Base-by-base conservation (phyloP, 805 yeast species). In the Diddensiella transvaalensis region DNA sequence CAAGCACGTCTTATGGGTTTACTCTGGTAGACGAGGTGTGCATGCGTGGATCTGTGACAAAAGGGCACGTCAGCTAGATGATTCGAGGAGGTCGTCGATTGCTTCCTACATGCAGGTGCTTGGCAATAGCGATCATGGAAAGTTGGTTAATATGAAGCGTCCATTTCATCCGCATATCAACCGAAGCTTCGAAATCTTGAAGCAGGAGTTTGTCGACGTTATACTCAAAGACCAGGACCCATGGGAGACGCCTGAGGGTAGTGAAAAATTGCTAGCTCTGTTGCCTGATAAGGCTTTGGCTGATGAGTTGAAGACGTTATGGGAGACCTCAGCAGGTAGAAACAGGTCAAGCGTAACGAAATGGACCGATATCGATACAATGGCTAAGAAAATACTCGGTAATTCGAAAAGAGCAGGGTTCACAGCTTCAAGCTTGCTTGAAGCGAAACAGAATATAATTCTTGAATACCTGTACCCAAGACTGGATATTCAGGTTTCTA, bases 1-100 rank as follows among this genome's bases (percentile, higher is more conserved):
- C 65, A 70, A 80, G 51, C 83, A 87, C 65, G 72, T 88, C 62
- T 73, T 93, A 43, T 93, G 98, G 98, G 96, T 91, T 3, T 93
- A 87, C 62, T 88, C 96, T 0, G 99, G 99, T 41, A 85, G 99
- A 74, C 86, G 99, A 77, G 99, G 99, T 66, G 96, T 95, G 13
- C 99, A 93, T 74, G 95, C 98, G 61, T 93, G 99, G 99, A 76
- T 93, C 21, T 86, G 96, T 66, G 99, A 93, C 63, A 68, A 76
- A 47, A 71, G 90, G 42, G 96, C 97, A 0, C 71, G 97, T 48
- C 59, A 64, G 1, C 66, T 93, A 52, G 85, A 79, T 53, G 98
- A 93, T 64, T 60, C 71, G 3, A 78, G 80, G 51, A 78, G 99
- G 60, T 75, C 84, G 58, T 80, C 95, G 2, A 77, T 93, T 10